These are phyloP conservation scores for Exophiala oligosperma DNA, from an alignment of 2,329 filamentous ascomycete genomes.

Conservation along the genomic window DNA sequence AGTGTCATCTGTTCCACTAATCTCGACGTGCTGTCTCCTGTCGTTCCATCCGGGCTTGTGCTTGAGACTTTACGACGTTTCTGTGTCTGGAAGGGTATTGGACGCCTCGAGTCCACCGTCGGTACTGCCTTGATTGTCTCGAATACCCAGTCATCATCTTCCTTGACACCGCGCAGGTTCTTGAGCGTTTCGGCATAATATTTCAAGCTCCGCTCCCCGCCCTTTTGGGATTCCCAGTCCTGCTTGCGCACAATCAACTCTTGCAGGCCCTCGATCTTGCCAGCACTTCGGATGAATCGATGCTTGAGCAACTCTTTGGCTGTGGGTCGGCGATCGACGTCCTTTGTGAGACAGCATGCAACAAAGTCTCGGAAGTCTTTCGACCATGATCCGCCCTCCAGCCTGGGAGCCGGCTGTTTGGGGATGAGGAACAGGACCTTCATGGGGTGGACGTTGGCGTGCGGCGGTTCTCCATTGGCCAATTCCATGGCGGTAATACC, in stretches of 20 bases:
- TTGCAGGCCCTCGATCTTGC: slow-evolving; percentile 83
- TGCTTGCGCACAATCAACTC: slow-evolving; percentile 81
- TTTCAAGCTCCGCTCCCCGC: slow-evolving; percentile 68
- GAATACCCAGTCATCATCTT: slow-evolving; percentile 90
- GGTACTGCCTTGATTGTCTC: slow-evolving; percentile 81
- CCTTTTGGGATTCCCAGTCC: slow-evolving; percentile 74
- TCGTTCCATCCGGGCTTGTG: slow-evolving; percentile 42
- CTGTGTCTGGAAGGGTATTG: slow-evolving; percentile 38
- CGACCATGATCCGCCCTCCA: slow-evolving; percentile 80
- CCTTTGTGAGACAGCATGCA: slow-evolving; percentile 85
- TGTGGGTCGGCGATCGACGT: slow-evolving; percentile 78
- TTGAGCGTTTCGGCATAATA: slow-evolving; percentile 94
- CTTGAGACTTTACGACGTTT: slow-evolving; percentile 47
- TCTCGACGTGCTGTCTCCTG: slow-evolving; percentile 36
- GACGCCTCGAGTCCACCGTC: slow-evolving; percentile 55
- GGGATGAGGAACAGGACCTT: slow-evolving; percentile 91
- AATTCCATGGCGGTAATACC: slow-evolving; percentile 91
- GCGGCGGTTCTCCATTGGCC: slow-evolving; percentile 83
- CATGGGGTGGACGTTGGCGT: slow-evolving; percentile 86
- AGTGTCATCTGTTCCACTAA: slow-evolving; percentile 42
- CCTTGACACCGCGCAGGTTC: slow-evolving; percentile 64
- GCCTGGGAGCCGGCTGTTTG: slow-evolving; percentile 77
- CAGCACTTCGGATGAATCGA: slow-evolving; percentile 81
- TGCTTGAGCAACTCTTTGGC: slow-evolving; percentile 87
- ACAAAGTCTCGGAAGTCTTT: slow-evolving; percentile 94